These are phyloP conservation scores for Glonium stellatum DNA, from an alignment of 495 filamentous ascomycete genomes.

Conservation along the genomic window DNA sequence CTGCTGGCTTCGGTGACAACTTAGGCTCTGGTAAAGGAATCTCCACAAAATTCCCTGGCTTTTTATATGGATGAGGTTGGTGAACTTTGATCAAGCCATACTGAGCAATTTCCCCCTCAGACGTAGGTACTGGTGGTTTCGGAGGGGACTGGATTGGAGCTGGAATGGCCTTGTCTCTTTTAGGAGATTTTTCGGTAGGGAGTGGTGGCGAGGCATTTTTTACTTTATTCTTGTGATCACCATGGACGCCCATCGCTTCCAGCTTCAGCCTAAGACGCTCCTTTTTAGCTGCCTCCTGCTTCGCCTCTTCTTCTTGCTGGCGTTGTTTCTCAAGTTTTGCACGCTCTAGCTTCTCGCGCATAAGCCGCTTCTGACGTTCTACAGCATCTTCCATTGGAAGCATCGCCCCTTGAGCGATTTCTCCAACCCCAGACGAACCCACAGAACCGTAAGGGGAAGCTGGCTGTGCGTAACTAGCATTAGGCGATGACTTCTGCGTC, in stretches of 20 bases:
- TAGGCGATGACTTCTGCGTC: constrained; percentile 28
- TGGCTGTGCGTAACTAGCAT: constrained; percentile 19
- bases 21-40: not conserved
- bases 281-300: constrained; percentile 67
- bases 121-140: constrained; percentile 29
- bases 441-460: constrained; percentile 23
- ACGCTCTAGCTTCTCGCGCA: constrained; percentile 68
- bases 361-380: constrained; percentile 69
- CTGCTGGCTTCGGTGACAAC: constrained; percentile 3
- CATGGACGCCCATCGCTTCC: constrained; percentile 65
- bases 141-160: constrained; percentile 25
- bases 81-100: constrained; percentile 36
- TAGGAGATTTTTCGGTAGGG: constrained; percentile 18
- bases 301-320: constrained; percentile 70
- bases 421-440: constrained; percentile 29
- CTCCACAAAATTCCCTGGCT: constrained; percentile 2
- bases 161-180: constrained; percentile 21
- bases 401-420: constrained; percentile 25
- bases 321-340: constrained; percentile 61
- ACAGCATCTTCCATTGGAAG: constrained; percentile 36
- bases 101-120: constrained; percentile 28
- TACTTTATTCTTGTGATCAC: constrained; percentile 44
- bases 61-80: constrained; percentile 29
- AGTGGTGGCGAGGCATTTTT: constrained; percentile 17
- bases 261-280: constrained; percentile 82